Conservation (phyloP, 129 eudicot species). For the Arctium lappa region DNA sequence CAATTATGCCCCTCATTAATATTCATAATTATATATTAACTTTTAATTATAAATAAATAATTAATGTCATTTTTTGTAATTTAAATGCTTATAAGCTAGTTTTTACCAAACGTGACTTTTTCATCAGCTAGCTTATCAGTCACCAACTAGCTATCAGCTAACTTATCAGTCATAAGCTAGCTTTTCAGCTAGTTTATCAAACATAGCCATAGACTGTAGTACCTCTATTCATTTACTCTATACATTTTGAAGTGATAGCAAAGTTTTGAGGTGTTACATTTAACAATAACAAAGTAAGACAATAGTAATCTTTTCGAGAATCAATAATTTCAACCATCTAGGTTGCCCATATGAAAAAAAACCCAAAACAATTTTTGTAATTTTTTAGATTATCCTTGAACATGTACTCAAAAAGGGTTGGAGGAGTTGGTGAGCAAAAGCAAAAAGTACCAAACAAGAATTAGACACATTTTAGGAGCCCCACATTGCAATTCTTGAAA, state of each 20-base stretch:
- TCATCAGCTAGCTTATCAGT: too few relatives aligned
- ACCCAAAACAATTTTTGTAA: not conserved
- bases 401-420: constrained; percentile 8
- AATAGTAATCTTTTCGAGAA: not conserved
- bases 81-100: too few relatives aligned
- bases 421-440: constrained; percentile 36
- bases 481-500: constrained; percentile 35
- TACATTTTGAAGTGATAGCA: too few relatives aligned
- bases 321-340: not conserved
- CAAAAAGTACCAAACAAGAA: constrained; percentile 32
- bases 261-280: not conserved
- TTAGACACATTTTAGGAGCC: constrained; percentile 28
- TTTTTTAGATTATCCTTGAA: constrained; percentile 27
- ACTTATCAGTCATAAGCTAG: too few relatives aligned
- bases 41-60: too few relatives aligned
- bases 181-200: too few relatives aligned
- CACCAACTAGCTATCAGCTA: too few relatives aligned
- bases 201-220: too few relatives aligned
- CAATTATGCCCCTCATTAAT: too few relatives aligned
- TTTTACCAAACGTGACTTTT: too few relatives aligned
- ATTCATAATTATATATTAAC: too few relatives aligned
- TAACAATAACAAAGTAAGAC: not conserved
- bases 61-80: too few relatives aligned
- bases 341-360: not conserved
- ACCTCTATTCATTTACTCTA: not conserved